Evolutionary conservation across 805 yeast genomes (phyloP), one percentile per base, ranked within the genome.

Genomic region (Saccharomycopsis oosterbeekiorum): DNA sequence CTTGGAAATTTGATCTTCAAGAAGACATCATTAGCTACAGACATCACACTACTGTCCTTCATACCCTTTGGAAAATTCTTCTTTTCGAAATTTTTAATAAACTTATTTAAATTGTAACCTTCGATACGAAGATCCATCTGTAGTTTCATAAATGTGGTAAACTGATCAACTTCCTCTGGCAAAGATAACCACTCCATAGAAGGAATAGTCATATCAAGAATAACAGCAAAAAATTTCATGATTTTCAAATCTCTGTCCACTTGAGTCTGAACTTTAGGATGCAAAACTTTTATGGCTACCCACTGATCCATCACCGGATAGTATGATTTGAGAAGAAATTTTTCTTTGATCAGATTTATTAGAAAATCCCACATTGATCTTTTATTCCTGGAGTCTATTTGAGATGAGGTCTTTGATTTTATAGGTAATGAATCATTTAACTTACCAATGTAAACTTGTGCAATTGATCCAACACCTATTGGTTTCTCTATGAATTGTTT

Each of bases 181-280:
- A 94, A 75, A 2, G 97, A 89, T 4, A 94, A 77, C 99, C 99
- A 94, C 70, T 94, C 97, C 96, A 94, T 89, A 0, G 96, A 90
- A 4, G 99, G 99, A 5, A 94, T 75, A 5, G 70, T 68, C 26
- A 26, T 12, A 68, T 92, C 85, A 58, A 94, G 81, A 1, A 79
- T 59, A 54, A 74, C 72, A 1, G 99, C 99, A 69, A 92, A 87
- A 65, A 86, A 82, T 34, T 73, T 75, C 97, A 94, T 92, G 43
- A 94, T 89, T 65, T 78, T 80, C 67, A 94, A 78, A 71, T 94
- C 99, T 61, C 98, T 78, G 61, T 80, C 80, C 26, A 94, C 87
- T 58, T 81, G 83, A 12, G 76, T 73, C 59, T 83, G 87, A 4
- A 91, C 97, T 21, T 80, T 75, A 1, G 99, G 99, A 73, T 94